Base-by-base conservation (phyloP, 192 early-diverging fungal genomes). In the Backusella mclennaniae region DNA sequence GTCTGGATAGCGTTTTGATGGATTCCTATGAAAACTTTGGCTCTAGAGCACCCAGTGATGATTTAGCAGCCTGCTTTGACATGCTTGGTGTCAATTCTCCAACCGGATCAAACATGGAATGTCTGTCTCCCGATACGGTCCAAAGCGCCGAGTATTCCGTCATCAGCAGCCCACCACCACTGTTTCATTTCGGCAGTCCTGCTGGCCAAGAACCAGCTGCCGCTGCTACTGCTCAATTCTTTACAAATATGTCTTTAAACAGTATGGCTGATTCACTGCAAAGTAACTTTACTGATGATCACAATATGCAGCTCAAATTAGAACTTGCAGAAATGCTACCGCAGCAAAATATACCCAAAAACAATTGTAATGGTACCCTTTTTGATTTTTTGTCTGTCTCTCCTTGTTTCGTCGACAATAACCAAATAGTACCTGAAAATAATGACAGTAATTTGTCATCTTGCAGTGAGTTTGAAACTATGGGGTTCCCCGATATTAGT, bases 21-120 rank as follows among this genome's bases (percentile, higher is more conserved):
- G 26, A 29, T 4, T 63, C 56, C 21, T 63, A 26, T 63, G 56
- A 63, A 29, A 63, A 8, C 23, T 26, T 63, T 29, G 56, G 56
- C 0, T 29, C 56, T 29, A 63, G 26, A 0, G 1, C 4, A 29
- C 56, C 56, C 23, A 26, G 9, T 29, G 26, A 63, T 4, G 56
- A 63, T 29, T 63, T 63, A 63, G 23, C 56, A 12, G 56, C 56
- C 29, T 63, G 26, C 56, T 63, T 63, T 63, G 56, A 63, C 23
- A 63, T 63, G 56, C 56, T 63, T 29, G 56, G 56, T 63, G 56
- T 63, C 11, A 23, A 63, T 23, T 63, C 56, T 63, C 56, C 56
- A 29, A 8, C 26, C 26, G 26, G 56, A 63, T 63, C 56, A 63
- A 63, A 63, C 12, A 21, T 63, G 23, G 56, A 63, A 4, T 63